These are phyloP conservation scores for Thalia dealbata DNA, from an alignment of 176 grass and related monocot genomes.

Conservation along the genomic window DNA sequence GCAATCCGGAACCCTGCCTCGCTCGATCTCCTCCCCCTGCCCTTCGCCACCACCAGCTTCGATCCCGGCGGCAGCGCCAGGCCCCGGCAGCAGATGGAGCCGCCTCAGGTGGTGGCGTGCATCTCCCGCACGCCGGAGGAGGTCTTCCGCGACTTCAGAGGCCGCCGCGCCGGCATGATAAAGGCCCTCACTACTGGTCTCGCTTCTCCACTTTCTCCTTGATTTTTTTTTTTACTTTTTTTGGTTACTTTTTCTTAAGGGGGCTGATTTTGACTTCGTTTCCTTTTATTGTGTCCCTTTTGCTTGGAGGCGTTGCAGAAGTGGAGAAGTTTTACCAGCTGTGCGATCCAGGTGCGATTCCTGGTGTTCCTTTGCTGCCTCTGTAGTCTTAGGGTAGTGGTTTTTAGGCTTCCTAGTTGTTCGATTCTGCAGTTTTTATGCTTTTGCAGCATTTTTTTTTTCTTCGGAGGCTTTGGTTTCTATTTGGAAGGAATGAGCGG, in stretches of 20 bases:
- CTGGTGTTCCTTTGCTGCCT: neutral
- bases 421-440: neutral
- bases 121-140: constrained; percentile 1
- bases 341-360: constrained; percentile 29
- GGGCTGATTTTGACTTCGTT: neutral
- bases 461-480: neutral
- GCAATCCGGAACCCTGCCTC: neutral
- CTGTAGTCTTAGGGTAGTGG: neutral
- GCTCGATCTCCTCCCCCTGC: neutral
- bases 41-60: neutral
- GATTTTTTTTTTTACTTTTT: neutral
- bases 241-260: no score
- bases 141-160: constrained; percentile 8
- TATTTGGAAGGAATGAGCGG: neutral
- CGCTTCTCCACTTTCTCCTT: neutral
- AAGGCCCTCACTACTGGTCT: constrained; percentile 2
- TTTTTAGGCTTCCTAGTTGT: neutral
- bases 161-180: neutral
- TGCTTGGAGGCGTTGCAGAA: constrained; percentile 17
- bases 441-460: neutral
- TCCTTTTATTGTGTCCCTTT: neutral
- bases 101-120: neutral
- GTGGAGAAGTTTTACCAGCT: constrained; percentile 35
- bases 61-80: no score
- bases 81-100: neutral